Percentiles rank a stretch among this genome's conserved stretches.
These are phyloP conservation scores for Pachyrhizus erosus DNA, from an alignment of 306 rosid genomes.

Conservation along the genomic window DNA sequence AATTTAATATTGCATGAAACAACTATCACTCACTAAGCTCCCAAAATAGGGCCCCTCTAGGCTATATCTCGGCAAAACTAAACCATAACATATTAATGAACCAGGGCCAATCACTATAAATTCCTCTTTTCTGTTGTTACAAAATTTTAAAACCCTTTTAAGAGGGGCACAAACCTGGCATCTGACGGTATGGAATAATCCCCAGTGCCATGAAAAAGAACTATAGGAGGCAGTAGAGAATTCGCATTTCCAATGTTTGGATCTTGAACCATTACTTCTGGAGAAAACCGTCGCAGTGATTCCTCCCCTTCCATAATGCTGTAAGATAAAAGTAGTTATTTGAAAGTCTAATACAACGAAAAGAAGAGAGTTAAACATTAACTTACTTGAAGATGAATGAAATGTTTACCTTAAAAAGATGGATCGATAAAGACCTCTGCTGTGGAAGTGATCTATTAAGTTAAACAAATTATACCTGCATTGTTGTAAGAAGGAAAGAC, in stretches of 20 bases:
- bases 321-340: conserved; percentile 43
- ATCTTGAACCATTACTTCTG: conserved; percentile 81
- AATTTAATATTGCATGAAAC: background rate
- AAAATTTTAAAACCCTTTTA: conserved; percentile 25
- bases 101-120: conserved; percentile 10
- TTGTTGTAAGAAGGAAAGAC: conserved; percentile 41
- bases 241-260: conserved; percentile 67
- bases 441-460: conserved; percentile 74
- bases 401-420: conserved; percentile 67
- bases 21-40: background rate
- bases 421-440: conserved; percentile 88
- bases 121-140: conserved; percentile 18
- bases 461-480: conserved; percentile 86
- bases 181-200: conserved; percentile 94
- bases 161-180: conserved; percentile 63
- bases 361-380: conserved; percentile 29
- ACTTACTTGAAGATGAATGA: conserved; percentile 19
- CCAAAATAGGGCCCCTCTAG: background rate
- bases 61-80: background rate
- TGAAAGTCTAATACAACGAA: conserved; percentile 32
- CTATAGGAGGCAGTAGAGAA: conserved; percentile 72
- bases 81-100: background rate
- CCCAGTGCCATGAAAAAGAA: conserved; percentile 89
- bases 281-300: conserved; percentile 78
- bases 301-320: conserved; percentile 99